phyloP scores from a whole-genome alignment of 2,329 filamentous ascomycete genomes.

The Exophiala viscosa region DNA sequence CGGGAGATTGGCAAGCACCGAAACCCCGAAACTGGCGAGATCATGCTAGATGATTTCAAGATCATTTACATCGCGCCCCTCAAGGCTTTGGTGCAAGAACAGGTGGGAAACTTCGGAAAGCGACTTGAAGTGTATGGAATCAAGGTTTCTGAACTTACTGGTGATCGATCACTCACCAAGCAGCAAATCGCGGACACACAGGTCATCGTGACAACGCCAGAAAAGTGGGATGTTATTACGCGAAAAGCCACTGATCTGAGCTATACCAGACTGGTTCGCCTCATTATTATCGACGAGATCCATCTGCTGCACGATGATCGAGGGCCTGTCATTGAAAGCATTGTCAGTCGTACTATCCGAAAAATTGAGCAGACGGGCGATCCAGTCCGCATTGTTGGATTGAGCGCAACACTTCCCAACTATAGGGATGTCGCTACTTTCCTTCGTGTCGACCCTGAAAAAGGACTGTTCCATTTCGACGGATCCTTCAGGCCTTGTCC shows the following conservation, averaged over 20 bases:
- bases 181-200: slow-evolving; percentile 98
- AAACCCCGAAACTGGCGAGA: slow-evolving; percentile 82
- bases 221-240: slow-evolving; percentile 99
- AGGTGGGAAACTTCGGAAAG: slow-evolving; percentile 95
- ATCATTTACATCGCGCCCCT: slow-evolving; percentile 96
- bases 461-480: slow-evolving; percentile 94
- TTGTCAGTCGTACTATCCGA: slow-evolving; percentile 89
- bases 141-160: slow-evolving; percentile 89
- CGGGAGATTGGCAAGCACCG: slow-evolving; percentile 95
- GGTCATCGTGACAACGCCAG: slow-evolving; percentile 95
- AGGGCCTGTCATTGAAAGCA: slow-evolving; percentile 93
- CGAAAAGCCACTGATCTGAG: slow-evolving; percentile 94
- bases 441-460: slow-evolving; percentile 78
- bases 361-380: slow-evolving; percentile 92
- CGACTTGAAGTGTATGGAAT: slow-evolving; percentile 88
- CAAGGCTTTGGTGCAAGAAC: slow-evolving; percentile 94
- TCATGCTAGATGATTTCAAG: slow-evolving; percentile 95
- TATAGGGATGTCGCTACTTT: slow-evolving; percentile 96
- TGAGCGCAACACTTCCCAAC: slow-evolving; percentile 94
- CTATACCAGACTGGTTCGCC: slow-evolving; percentile 93
- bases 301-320: slow-evolving; percentile 96
- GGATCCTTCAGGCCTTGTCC: slow-evolving; percentile 91
- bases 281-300: slow-evolving; percentile 97
- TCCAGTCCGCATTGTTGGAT: slow-evolving; percentile 81
- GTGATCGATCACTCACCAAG: slow-evolving; percentile 96